Evolutionary conservation across 1,284 basidiomycete genomes (phyloP), one percentile per base, ranked within the genome.

Genomic region (Irpex sp.): DNA sequence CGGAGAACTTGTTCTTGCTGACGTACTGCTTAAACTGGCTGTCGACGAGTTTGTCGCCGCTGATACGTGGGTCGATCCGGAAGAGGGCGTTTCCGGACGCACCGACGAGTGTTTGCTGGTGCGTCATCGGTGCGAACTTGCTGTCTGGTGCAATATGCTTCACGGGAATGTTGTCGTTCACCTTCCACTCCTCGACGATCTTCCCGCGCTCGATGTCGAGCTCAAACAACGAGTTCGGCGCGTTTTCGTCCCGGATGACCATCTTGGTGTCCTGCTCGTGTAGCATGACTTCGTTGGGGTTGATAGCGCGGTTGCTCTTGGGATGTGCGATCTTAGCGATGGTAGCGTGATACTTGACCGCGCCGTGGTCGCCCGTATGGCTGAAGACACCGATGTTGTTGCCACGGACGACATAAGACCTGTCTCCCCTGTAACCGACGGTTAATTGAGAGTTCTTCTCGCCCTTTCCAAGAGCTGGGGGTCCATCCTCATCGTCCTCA

Each of bases 111-210:
- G 97, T 99, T 76, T 97, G 93, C 73, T 97, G 91, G 57, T 85
- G 85, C 40, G 96, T 97, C 74, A 91, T 97, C 71, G 94, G 96
- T 3, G 97, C 96, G 72, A 94, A 98, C 78, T 99, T 99, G 78
- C 85, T 90, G 70, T 94, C 90, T 3, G 97, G 96, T 0, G 97
- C 87, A 71, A 99, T 93, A 73, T 97, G 91, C 73, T 90, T 85
- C 64, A 98, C 93, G 13, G 84, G 82, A 63, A 98, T 83, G 70
- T 92, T 84, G 58, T 98, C 95, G 72, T 96, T 91, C 15, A 99
- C 89, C 75, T 96, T 97, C 96, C 96, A 98, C 76, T 99, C 97
- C 73, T 99, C 97, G 6, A 99, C 95, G 49, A 99, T 90, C 79
- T 98, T 97, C 58, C 96, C 97, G 54, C 91, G 90, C 76, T 97